Evolutionary conservation across 139 green algal species (phyloP).

Genomic region (Marvania coccoides): DNA sequence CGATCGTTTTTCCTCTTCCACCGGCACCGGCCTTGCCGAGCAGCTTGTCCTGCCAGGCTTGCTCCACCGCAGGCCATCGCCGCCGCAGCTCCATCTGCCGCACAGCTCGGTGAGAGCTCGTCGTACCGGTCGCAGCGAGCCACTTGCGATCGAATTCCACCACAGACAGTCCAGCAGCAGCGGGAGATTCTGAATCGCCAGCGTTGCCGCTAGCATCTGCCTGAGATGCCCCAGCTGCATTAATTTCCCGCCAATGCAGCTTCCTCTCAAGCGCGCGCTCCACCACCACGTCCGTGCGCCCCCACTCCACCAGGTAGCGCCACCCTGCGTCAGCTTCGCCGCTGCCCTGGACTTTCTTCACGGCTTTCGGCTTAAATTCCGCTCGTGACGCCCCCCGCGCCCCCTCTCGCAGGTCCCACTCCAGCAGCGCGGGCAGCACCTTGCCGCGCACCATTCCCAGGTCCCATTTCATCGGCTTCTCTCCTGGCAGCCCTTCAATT

Average conservation of each 20-base stretch:
- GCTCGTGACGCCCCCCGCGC: not conserved
- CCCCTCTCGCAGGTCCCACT: conserved; percentile 49
- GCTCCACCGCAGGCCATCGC: not conserved
- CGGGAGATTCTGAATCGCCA: no score
- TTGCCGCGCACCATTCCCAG: conserved; percentile 38
- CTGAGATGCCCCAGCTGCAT: no score
- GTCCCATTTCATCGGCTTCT: conserved; percentile 31
- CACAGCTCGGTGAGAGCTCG: conserved; percentile 7
- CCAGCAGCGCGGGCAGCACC: conserved; percentile 57
- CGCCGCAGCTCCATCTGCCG: not conserved
- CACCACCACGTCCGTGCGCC: not conserved
- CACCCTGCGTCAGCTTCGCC: conserved; percentile 7
- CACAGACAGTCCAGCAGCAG: no score
- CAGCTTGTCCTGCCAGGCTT: not conserved
- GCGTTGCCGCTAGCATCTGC: no score
- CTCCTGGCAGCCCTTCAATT: conserved; percentile 1
- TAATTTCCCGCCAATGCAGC: no score
- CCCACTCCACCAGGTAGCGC: conserved; percentile 33
- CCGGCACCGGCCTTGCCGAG: no score
- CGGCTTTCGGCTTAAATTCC: conserved; percentile 6
- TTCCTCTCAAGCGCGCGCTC: no score
- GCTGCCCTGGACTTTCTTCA: conserved; percentile 29
- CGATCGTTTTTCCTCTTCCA: no score
- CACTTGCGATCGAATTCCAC: conserved; percentile 11
- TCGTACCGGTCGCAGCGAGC: conserved; percentile 18